These are phyloP conservation scores for Dendrobium chrysotoxum DNA, from an alignment of 106 monocot species.

Conservation along the genomic window DNA sequence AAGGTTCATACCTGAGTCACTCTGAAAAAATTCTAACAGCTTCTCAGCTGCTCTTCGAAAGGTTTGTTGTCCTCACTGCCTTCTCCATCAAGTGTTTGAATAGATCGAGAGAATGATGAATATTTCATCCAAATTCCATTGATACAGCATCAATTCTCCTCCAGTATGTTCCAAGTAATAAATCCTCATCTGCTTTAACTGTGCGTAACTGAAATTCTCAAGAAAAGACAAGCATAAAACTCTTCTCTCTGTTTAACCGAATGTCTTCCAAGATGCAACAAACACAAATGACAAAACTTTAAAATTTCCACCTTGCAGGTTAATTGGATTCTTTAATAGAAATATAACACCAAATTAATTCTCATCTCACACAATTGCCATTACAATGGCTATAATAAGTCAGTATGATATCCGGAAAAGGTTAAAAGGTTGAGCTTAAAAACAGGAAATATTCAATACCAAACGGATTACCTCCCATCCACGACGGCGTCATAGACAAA, in stretches of 20 bases:
- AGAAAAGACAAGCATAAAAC: not conserved
- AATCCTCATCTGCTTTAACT: not conserved
- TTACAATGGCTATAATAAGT: not conserved
- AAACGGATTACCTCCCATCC: conserved; percentile 64
- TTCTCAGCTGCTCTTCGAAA: not conserved
- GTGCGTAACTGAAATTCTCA: not conserved
- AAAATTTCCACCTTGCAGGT: not conserved
- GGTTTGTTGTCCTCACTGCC: not conserved
- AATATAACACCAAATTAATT: not conserved
- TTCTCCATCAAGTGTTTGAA: not conserved
- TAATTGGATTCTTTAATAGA: not conserved
- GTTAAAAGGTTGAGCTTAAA: not conserved
- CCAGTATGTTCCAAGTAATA: not conserved
- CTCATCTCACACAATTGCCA: not conserved
- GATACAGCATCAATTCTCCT: not conserved
- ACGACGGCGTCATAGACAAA: conserved; percentile 70
- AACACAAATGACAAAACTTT: not conserved
- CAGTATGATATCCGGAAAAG: not conserved
- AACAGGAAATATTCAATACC: not conserved
- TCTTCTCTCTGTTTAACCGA: not conserved
- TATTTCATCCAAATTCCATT: not conserved
- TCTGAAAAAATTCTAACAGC: no score
- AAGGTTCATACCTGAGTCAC: no score
- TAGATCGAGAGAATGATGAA: not conserved
- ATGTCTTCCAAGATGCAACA: not conserved